phyloP scores from a whole-genome alignment of 2,329 filamentous ascomycete species.

The Aureobasidium sp. region DNA sequence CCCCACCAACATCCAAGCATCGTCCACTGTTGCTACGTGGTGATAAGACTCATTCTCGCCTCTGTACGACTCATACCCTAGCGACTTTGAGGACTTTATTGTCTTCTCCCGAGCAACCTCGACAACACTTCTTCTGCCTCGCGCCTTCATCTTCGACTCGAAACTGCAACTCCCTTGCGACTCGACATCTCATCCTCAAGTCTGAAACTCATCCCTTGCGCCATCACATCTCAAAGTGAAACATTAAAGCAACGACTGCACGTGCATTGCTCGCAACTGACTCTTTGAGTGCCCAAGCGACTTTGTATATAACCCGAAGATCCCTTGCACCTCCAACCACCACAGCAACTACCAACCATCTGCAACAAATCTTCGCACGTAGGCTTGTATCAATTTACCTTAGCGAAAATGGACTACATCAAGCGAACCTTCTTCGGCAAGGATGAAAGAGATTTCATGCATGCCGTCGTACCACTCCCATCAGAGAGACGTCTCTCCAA shows the following conservation, averaged over 20 bases:
- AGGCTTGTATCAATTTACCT: background rate
- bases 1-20: slow-evolving; percentile 5
- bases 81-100: background rate
- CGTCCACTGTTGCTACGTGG: slow-evolving; percentile 4
- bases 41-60: slow-evolving; percentile 2
- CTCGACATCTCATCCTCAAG: background rate
- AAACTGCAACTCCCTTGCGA: background rate
- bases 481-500: background rate
- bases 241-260: background rate
- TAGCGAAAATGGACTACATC: background rate
- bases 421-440: slow-evolving; percentile 3
- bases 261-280: slow-evolving; percentile 11
- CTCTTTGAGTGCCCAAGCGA: slow-evolving; percentile 4
- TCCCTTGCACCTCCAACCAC: background rate
- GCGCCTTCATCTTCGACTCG: background rate
- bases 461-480: background rate
- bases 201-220: slow-evolving; percentile 7
- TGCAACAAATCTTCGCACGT: background rate
- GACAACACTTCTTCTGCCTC: background rate
- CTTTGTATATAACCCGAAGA: background rate
- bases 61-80: slow-evolving; percentile 8
- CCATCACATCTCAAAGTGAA: slow-evolving; percentile 13
- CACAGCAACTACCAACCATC: background rate
- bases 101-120: slow-evolving; percentile 2
- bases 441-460: background rate